phyloP scores from a whole-genome alignment of 129 eudicot genomes.

The Sambucus nigra region DNA sequence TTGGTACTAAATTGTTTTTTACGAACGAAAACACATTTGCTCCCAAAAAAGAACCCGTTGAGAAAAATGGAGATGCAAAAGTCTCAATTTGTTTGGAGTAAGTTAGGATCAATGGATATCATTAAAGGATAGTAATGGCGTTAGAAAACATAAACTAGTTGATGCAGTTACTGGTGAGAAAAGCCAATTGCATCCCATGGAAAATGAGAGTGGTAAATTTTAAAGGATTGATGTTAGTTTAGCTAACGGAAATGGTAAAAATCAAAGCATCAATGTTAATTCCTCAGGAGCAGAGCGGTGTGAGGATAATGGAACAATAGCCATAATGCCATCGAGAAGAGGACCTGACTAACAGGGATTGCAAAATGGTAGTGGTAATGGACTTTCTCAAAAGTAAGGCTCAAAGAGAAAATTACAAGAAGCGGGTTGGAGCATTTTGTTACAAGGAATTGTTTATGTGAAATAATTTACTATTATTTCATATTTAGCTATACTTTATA shows the following conservation, averaged over 20 bases:
- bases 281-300: slow-evolving; percentile 12
- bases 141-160: slow-evolving; percentile 17
- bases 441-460: no score
- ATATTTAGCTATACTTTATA: no score
- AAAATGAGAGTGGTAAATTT: no score
- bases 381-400: slow-evolving; percentile 25
- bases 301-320: slow-evolving; percentile 20
- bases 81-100: slow-evolving; percentile 19
- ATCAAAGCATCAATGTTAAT: slow-evolving; percentile 12
- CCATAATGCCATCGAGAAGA: slow-evolving; percentile 13
- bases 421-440: slow-evolving; percentile 27
- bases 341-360: slow-evolving; percentile 12
- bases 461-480: no score
- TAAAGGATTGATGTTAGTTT: no score
- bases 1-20: slow-evolving; percentile 21
- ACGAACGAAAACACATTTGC: slow-evolving; percentile 20
- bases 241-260: slow-evolving; percentile 37
- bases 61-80: slow-evolving; percentile 28
- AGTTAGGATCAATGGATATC: slow-evolving; percentile 21
- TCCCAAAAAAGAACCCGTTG: slow-evolving; percentile 32
- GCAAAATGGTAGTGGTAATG: slow-evolving; percentile 26
- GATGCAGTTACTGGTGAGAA: slow-evolving; percentile 13
- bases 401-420: slow-evolving; percentile 41
- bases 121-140: slow-evolving; percentile 31
- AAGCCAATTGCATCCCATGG: slow-evolving; percentile 8